Evolutionary conservation across 306 rosid species (phyloP), one percentile per base, ranked within the genome.

Genomic region (Vachellia collinsii): DNA sequence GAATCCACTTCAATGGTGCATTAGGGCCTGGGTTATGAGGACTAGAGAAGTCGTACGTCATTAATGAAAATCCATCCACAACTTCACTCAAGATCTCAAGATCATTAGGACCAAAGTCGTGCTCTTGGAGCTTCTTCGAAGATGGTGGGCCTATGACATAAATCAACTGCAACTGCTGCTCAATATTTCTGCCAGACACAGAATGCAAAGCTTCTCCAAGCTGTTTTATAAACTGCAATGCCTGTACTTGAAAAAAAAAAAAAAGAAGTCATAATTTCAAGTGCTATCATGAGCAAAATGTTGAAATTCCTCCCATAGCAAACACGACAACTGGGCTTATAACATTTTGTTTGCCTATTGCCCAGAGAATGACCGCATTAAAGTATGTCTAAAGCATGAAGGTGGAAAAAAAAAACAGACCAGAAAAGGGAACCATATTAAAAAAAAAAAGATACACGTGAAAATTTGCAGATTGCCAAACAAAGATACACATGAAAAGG

Each of bases 1-100:
- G 89, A 80, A 95, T 91, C 99, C 99, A 95, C 87, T 91, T 87
- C 80, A 95, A 78, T 77, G 99, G 99, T 64, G 99, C 99, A 89
- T 93, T 95, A 53, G 99, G 98, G 77, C 97, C 99, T 37, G 99
- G 99, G 77, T 83, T 91, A 23, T 85, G 94, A 79, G 94, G 91
- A 86, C 88, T 86, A 2, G 97, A 93, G 90, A 91, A 95, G 87
- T 95, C 99, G 61, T 95, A 93, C 37, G 92, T 95, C 98, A 95
- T 95, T 58, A 93, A 89, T 3, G 99, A 95, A 86, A 90, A 93
- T 67, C 93, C 98, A 87, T 93, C 98, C 78, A 93, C 98, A 81
- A 81, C 90, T 70, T 87, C 87, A 74, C 85, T 83, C 85, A 95
- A 73, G 80, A 82, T 86, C 83, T 65, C 90, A 75, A 95, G 91